Conservation (phyloP, 1,284 basidiomycete genomes). For the Apiotrichum akiyoshidainum region DNA sequence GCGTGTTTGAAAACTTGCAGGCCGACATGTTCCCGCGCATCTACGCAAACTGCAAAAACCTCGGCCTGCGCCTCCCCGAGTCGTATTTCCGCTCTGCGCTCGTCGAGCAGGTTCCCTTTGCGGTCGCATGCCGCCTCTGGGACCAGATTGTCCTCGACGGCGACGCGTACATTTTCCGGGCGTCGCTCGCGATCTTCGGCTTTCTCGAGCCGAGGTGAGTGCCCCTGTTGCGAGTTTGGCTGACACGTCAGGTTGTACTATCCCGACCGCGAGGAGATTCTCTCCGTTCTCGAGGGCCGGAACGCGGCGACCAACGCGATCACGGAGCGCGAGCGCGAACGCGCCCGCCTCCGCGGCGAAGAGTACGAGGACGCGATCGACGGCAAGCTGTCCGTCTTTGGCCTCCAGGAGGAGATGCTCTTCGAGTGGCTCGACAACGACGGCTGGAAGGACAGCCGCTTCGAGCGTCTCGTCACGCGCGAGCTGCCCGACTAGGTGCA, state of each 20-base stretch:
- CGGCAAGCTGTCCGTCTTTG: constrained; percentile 83
- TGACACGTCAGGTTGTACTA: constrained; percentile 40
- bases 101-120: constrained; percentile 81
- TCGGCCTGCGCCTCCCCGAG: constrained; percentile 43
- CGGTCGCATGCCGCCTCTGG: constrained; percentile 82
- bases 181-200: constrained; percentile 75
- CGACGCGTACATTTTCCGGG: constrained; percentile 64
- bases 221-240: neutral
- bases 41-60: constrained; percentile 92
- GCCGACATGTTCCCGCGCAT: constrained; percentile 77
- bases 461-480: constrained; percentile 74
- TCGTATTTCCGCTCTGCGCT: constrained; percentile 77
- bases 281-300: constrained; percentile 70
- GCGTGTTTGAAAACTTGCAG: constrained; percentile 49
- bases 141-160: constrained; percentile 57
- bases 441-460: constrained; percentile 82
- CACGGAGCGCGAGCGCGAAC: constrained; percentile 56
- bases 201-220: constrained; percentile 71
- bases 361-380: constrained; percentile 57
- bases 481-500: constrained; percentile 70
- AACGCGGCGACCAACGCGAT: constrained; percentile 47
- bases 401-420: constrained; percentile 77
- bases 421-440: constrained; percentile 65
- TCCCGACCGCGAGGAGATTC: constrained; percentile 61
- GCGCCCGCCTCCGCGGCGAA: constrained; percentile 52